Evolutionary conservation across 495 filamentous ascomycete genomes (phyloP).

Genomic region (Jackrogersella minutella): DNA sequence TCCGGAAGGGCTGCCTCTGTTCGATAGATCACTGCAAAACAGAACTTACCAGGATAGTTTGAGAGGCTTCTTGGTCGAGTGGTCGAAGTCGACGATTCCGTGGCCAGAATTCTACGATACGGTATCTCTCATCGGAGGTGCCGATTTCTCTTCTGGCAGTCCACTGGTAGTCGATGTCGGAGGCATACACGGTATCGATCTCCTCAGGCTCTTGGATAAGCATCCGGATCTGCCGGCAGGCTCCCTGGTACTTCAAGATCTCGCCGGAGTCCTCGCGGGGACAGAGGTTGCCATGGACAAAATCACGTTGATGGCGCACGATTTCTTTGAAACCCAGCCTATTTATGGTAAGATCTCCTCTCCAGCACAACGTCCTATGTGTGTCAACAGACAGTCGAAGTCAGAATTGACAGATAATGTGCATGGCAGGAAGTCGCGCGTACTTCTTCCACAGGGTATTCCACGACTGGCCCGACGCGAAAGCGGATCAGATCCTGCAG

Average conservation of each 20-base stretch:
- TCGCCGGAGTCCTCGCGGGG: slow-evolving; percentile 45
- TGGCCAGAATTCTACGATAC: slow-evolving; percentile 45
- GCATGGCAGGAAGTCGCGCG: slow-evolving; percentile 47
- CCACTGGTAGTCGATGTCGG: slow-evolving; percentile 54
- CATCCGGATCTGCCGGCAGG: slow-evolving; percentile 46
- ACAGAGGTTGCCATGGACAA: slow-evolving; percentile 25
- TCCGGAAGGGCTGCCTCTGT: slow-evolving; percentile 36
- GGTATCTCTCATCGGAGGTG: slow-evolving; percentile 26
- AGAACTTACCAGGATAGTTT: slow-evolving; percentile 26
- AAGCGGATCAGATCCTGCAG: slow-evolving; percentile 26
- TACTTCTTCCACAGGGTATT: slow-evolving; percentile 55
- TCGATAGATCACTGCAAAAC: slow-evolving; percentile 27
- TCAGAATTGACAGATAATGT: slow-evolving; percentile 17
- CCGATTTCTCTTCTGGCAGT: slow-evolving; percentile 27
- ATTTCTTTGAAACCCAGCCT: slow-evolving; percentile 47
- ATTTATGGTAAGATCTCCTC: slow-evolving; percentile 33
- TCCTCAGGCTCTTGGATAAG: slow-evolving; percentile 44
- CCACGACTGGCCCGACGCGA: slow-evolving; percentile 55
- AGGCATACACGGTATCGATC: slow-evolving; percentile 52
- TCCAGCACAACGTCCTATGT: slow-evolving; percentile 27
- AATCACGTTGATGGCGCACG: slow-evolving; percentile 46
- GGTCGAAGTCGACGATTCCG: slow-evolving; percentile 29
- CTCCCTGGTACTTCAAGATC: slow-evolving; percentile 52
- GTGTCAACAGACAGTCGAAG: neutral
- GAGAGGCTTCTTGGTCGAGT: slow-evolving; percentile 29